Base-by-base conservation (phyloP, 1,139 yeast genomes). In the Geotrichum klebahnii region DNA sequence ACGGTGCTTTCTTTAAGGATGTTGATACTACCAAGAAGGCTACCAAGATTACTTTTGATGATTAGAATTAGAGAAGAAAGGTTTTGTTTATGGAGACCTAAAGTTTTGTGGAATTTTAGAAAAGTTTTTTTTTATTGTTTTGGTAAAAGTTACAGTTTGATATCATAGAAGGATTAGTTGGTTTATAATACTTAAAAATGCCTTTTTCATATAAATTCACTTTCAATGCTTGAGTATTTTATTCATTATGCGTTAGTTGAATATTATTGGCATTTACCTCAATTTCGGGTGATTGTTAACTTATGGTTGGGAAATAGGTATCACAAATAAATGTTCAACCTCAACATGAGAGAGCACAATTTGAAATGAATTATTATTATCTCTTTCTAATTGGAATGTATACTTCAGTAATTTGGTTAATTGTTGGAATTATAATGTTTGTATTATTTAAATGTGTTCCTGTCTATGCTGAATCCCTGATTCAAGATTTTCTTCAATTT, bases 1-100 rank as follows among this genome's bases (percentile, higher is more conserved):
- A 92, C 62, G 98, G 98, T 59, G 97, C 97, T 0, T 92, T 92
- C 74, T 92, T 74, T 75, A 92, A 90, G 67, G 89, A 90, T 65
- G 92, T 90, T 51, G 97, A 88, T 64, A 77, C 86, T 77, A 73
- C 79, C 57, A 83, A 84, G 67, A 86, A 89, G 47, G 95, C 97
- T 45, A 90, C 87, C 71, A 90, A 90, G 77, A 87, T 89, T 63
- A 88, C 88, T 59, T 90, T 90, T 57, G 73, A 70, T 58, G 51
- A 49, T 26, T 35, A 37, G 22, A 16, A n/a, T n/a, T n/a, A n/a
- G n/a, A n/a, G n/a, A n/a, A n/a, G n/a, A n/a, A n/a, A n/a, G n/a
- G n/a, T n/a, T n/a, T n/a, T n/a, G n/a, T n/a, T n/a, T n/a, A n/a
- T n/a, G n/a, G n/a, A n/a, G n/a, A n/a, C n/a, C n/a, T n/a, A n/a